Conservation (phyloP, 495 filamentous ascomycete genomes). For the Pyronema omphalodes region DNA sequence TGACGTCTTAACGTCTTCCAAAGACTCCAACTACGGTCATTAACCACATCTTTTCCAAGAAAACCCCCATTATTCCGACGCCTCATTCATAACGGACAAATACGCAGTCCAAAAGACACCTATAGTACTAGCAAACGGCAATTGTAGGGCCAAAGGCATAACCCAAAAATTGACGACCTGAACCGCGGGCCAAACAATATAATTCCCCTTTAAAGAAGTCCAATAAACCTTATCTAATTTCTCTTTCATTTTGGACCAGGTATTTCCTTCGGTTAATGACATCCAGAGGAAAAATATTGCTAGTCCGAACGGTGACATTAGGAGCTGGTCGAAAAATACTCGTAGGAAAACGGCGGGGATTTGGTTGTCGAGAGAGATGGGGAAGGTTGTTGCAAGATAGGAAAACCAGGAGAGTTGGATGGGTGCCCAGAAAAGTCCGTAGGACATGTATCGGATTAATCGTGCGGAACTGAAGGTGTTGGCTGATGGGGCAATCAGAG, state of each 20-base stretch:
- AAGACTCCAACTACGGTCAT: no score
- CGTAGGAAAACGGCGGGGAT: constrained; percentile 64
- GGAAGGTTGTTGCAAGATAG: constrained; percentile 64
- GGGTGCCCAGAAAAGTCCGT: constrained; percentile 84
- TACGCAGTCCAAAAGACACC: constrained; percentile 99
- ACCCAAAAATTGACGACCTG: constrained; percentile 93
- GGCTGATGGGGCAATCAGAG: no score
- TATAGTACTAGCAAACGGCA: constrained; percentile 93
- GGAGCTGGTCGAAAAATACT: constrained; percentile 77
- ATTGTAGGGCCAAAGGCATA: constrained; percentile 43
- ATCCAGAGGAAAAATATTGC: constrained; percentile 87
- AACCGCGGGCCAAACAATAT: constrained; percentile 82
- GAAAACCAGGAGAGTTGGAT: constrained; percentile 88
- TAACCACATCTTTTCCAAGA: no score
- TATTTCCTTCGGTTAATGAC: constrained; percentile 90
- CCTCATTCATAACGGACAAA: constrained; percentile 79
- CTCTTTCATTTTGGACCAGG: constrained; percentile 52
- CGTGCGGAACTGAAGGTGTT: constrained; percentile 30
- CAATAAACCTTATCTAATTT: constrained; percentile 91
- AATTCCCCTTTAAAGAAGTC: constrained; percentile 88
- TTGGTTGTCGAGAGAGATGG: constrained; percentile 57
- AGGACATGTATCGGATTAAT: constrained; percentile 85
- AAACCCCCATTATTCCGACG: constrained; percentile 37
- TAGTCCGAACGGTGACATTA: constrained; percentile 86
- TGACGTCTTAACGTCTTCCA: no score